Conservation (phyloP, 1,284 basidiomycete species). For the Stygiomarasmius scandens region DNA sequence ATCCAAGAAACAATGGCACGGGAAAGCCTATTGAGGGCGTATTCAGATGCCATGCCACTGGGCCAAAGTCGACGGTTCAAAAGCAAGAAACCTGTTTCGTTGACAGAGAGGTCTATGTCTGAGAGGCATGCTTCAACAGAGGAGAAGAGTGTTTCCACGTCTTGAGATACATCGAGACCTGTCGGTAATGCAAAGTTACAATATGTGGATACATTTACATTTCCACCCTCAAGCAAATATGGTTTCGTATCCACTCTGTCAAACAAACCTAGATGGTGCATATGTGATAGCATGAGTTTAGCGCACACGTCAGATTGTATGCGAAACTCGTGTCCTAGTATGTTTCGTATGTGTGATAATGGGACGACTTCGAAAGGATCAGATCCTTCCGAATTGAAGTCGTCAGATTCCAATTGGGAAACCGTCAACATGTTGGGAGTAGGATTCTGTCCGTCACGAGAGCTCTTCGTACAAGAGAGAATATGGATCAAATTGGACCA, state of each 20-base stretch:
- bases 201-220: conserved; percentile 23
- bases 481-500: conserved; percentile 68
- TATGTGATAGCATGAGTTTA: conserved; percentile 56
- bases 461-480: conserved; percentile 56
- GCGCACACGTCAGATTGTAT: conserved; percentile 57
- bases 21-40: conserved; percentile 59
- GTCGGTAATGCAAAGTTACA: conserved; percentile 70
- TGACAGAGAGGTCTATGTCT: conserved; percentile 71
- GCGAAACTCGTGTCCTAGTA: conserved; percentile 63
- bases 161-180: conserved; percentile 68
- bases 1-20: conserved; percentile 61
- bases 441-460: conserved; percentile 31
- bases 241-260: conserved; percentile 43
- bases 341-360: conserved; percentile 59
- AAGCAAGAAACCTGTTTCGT: conserved; percentile 72
- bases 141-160: conserved; percentile 72
- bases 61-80: conserved; percentile 72
- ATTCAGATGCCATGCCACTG: conserved; percentile 68
- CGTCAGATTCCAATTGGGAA: conserved; percentile 24
- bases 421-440: conserved; percentile 53
- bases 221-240: conserved; percentile 37
- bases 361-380: conserved; percentile 61
- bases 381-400: conserved; percentile 25
- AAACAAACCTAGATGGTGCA: conserved; percentile 66
- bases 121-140: conserved; percentile 72